A percentile compares a stretch with the other conserved stretches of the same genome.
These are phyloP conservation scores for Coemansia sp. DNA, from an alignment of 192 early-diverging fungal genomes.

Conservation along the genomic window DNA sequence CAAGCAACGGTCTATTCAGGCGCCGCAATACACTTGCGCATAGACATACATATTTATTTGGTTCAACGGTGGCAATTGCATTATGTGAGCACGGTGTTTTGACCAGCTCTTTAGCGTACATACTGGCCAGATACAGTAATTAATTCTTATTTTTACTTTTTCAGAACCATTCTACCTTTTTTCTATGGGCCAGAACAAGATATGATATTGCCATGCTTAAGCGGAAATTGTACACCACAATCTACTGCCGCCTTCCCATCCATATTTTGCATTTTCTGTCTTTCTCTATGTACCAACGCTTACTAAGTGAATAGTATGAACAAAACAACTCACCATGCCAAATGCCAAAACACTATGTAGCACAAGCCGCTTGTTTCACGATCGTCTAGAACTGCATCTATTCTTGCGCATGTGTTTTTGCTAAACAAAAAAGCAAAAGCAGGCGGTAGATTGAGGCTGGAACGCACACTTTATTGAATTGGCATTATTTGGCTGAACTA, in stretches of 20 bases:
- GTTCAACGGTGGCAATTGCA: not conserved
- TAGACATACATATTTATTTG: not conserved
- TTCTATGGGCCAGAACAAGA: not conserved
- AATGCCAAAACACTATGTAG: not conserved
- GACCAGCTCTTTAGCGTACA: not conserved
- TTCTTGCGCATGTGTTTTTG: not conserved
- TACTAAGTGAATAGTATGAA: not conserved
- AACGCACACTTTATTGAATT: not conserved
- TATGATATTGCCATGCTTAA: not conserved
- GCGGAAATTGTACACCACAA: not conserved
- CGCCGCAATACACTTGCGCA: constrained; percentile 1
- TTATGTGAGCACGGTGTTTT: not conserved
- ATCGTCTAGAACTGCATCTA: constrained; percentile 1
- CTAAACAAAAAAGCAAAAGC: not conserved
- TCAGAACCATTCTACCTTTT: constrained; percentile 1
- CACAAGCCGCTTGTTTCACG: not conserved
- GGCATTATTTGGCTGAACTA: not conserved
- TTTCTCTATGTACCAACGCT: not conserved
- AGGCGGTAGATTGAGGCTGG: not conserved
- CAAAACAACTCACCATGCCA: not conserved
- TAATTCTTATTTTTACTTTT: not conserved
- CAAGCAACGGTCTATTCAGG: not conserved
- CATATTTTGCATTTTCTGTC: not conserved
- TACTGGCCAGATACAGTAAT: not conserved
- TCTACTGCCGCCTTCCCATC: not conserved